phyloP scores from a whole-genome alignment of 2,329 filamentous ascomycete genomes.

The Fusarium zealandicum region DNA sequence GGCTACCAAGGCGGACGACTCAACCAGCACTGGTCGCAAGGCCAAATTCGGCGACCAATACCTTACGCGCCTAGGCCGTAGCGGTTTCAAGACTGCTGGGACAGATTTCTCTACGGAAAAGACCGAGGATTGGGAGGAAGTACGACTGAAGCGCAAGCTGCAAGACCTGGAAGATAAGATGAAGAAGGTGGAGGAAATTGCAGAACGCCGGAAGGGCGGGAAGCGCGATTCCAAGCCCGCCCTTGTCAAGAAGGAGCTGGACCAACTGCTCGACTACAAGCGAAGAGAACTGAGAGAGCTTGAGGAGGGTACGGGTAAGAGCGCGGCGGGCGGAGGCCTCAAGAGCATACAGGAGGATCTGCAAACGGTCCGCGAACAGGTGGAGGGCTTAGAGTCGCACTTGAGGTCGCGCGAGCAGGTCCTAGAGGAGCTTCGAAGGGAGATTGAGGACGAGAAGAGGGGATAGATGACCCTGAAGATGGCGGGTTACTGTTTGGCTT shows the following conservation, averaged over 20 bases:
- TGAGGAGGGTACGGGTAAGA: slow-evolving; percentile 74
- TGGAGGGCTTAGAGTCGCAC: slow-evolving; percentile 88
- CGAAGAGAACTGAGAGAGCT: slow-evolving; percentile 77
- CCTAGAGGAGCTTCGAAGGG: slow-evolving; percentile 76
- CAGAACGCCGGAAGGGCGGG: slow-evolving; percentile 67
- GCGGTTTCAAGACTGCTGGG: slow-evolving; percentile 79
- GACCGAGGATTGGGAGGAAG: slow-evolving; percentile 97
- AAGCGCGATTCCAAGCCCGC: slow-evolving; percentile 83
- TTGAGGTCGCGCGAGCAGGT: slow-evolving; percentile 77
- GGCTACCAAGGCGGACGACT: slow-evolving; percentile 80
- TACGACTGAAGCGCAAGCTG: slow-evolving; percentile 90
- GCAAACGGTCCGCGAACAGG: slow-evolving; percentile 88
- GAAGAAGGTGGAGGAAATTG: slow-evolving; percentile 77
- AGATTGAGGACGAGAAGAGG: slow-evolving; percentile 87
- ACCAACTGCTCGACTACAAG: slow-evolving; percentile 96
- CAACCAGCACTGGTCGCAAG: slow-evolving; percentile 86
- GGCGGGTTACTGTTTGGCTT: slow-evolving; percentile 29
- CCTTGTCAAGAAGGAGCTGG: slow-evolving; percentile 90
- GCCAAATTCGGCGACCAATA: slow-evolving; percentile 98
- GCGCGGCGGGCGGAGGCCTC: slow-evolving; percentile 73
- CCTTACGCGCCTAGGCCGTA: slow-evolving; percentile 85
- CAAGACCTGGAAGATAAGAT: slow-evolving; percentile 89
- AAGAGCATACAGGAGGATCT: slow-evolving; percentile 86
- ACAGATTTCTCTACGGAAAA: slow-evolving; percentile 90
- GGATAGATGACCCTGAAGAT: slow-evolving; percentile 48